Base-by-base conservation (phyloP, 2,329 filamentous ascomycete genomes). In the Trichophyton rubrum region DNA sequence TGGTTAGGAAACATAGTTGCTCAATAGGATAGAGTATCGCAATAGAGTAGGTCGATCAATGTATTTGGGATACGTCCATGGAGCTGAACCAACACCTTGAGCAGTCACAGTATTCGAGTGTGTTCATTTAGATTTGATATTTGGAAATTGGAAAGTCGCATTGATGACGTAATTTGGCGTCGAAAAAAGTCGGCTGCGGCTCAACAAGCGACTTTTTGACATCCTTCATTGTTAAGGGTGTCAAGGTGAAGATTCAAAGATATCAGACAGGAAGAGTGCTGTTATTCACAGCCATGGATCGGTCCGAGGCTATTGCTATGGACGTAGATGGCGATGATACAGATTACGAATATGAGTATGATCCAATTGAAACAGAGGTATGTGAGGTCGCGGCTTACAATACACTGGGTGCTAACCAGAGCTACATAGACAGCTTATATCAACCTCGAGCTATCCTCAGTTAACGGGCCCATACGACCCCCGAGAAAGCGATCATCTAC, bases 311-410 rank as follows among this genome's bases (percentile, higher is more conserved):
- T 11, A 30, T 9, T 30, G n/a, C 6, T 13, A 40, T 17, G 17
- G 55, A 11, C 33, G n/a, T 13, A 5, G 55, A 41, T n/a, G 30
- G 20, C 69, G 74, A 72, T 22, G 74, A 74, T 40, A 72, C 70
- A 7, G 78, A 83, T n/a, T 85, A 80, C 73, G 82, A 85, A 65
- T 85, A 84, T 69, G 82, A 85, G 66, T 84, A 84, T 64, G 70
- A 79, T 66, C 72, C 77, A 5, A 74, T 73, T 6, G 77, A 80
- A 58, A 80, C 77, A 27, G 81, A 81, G 72, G 80, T 81, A 68
- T 66, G 43, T 65, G 57, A 49, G 6, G 22, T 51, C 51, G 7
- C 40, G 4, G n/a, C n/a, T 9, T 33, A 40, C 38, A 8, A n/a
- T 17, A 1, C 1, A 41, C 20, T 22, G 15, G 1, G 11, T 57